phyloP scores from a whole-genome alignment of 495 filamentous ascomycete genomes.

The Patellaria atrata region DNA sequence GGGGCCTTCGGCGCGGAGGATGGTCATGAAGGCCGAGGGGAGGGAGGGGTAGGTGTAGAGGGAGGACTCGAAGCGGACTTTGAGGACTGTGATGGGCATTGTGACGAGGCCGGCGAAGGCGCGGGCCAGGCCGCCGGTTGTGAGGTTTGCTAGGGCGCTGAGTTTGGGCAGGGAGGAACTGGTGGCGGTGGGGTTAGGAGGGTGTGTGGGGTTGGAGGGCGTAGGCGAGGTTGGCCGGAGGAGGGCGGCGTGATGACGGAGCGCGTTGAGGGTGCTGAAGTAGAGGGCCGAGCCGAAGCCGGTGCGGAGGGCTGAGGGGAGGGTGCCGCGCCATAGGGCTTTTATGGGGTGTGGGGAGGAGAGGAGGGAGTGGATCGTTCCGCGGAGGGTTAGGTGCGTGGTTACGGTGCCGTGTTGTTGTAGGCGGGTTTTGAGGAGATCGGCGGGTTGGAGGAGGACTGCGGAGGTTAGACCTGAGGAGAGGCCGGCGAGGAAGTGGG shows the following conservation, averaged over 20 bases:
- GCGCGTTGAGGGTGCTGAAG: slow-evolving; percentile 74
- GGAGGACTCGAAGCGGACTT: slow-evolving; percentile 84
- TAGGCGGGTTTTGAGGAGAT: slow-evolving; percentile 91
- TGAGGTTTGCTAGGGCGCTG: slow-evolving; percentile 69
- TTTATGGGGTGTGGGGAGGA: slow-evolving; percentile 45
- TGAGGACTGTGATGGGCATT: slow-evolving; percentile 94
- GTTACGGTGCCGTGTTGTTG: too few relatives aligned
- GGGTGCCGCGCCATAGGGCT: slow-evolving; percentile 85
- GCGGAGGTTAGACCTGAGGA: slow-evolving; percentile 75
- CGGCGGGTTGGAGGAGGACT: slow-evolving; percentile 84
- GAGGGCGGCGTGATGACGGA: slow-evolving; percentile 59
- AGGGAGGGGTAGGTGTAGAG: slow-evolving; percentile 77
- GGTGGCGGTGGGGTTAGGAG: background rate
- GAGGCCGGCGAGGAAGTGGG: slow-evolving; percentile 84
- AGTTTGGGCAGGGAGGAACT: slow-evolving; percentile 65
- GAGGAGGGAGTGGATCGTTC: slow-evolving; percentile 55
- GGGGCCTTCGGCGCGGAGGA: slow-evolving; percentile 55
- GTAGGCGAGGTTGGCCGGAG: too few relatives aligned
- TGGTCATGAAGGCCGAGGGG: slow-evolving; percentile 54
- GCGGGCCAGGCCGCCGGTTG: slow-evolving; percentile 69
- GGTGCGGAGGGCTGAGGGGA: slow-evolving; percentile 82
- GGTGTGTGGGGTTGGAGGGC: too few relatives aligned
- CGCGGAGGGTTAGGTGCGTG: slow-evolving; percentile 45
- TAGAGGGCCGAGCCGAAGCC: slow-evolving; percentile 88
- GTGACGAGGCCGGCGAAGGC: slow-evolving; percentile 76